Evolutionary conservation across 148 eudicot genomes (phyloP).

Genomic region (Rhododendron ovatum): DNA sequence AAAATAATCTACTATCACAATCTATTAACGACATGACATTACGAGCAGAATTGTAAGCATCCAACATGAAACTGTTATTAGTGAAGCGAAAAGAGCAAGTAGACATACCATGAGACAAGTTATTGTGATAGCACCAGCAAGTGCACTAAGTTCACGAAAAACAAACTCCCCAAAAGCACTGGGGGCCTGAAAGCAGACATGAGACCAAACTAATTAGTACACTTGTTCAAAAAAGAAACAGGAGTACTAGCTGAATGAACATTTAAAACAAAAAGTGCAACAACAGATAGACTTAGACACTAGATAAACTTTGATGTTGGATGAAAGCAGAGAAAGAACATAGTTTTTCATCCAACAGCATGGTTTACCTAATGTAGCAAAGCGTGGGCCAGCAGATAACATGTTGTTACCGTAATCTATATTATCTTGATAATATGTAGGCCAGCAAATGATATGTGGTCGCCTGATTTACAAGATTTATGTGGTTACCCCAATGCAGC

Average conservation of each 20-base stretch:
- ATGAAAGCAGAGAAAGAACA: neutral
- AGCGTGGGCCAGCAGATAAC: neutral
- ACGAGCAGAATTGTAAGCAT: constrained; percentile 2
- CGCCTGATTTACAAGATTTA: neutral
- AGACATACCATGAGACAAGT: constrained; percentile 82
- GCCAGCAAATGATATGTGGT: neutral
- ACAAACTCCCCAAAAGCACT: constrained; percentile 53
- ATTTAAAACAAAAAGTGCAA: neutral
- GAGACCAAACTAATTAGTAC: neutral
- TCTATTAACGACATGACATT: neutral
- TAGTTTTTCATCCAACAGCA: neutral
- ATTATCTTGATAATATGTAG: neutral
- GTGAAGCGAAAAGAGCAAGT: constrained; percentile 6
- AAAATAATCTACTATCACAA: neutral
- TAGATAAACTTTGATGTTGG: neutral
- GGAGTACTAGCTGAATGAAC: neutral
- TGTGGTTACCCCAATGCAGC: neutral
- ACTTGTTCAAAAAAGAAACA: neutral
- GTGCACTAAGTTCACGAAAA: constrained; percentile 70
- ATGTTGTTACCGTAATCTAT: neutral
- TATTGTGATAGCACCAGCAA: constrained; percentile 88
- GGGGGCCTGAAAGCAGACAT: constrained; percentile 43
- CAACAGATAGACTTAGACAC: neutral
- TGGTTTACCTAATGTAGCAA: neutral
- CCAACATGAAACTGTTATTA: neutral